These are phyloP conservation scores for Apiospora sp. DNA, from an alignment of 2,329 filamentous ascomycete species.

Conservation along the genomic window DNA sequence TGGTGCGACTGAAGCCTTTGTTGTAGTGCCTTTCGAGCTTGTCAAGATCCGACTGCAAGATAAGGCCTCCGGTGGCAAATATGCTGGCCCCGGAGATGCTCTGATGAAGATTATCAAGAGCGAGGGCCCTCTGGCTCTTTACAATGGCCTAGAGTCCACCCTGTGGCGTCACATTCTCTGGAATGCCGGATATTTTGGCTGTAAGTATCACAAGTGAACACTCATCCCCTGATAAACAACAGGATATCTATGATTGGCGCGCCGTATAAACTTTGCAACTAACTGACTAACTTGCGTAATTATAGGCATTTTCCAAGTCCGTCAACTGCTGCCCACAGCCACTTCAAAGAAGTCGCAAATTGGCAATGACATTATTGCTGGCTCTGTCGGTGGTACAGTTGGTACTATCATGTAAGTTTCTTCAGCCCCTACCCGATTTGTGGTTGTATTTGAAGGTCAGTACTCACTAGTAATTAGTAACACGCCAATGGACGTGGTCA, in stretches of 20 bases:
- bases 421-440: constrained; percentile 34
- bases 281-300: neutral
- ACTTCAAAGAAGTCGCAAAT: constrained; percentile 70
- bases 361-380: constrained; percentile 86
- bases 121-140: constrained; percentile 87
- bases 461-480: constrained; percentile 75
- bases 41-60: constrained; percentile 99
- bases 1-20: constrained; percentile 93
- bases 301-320: constrained; percentile 84
- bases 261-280: neutral
- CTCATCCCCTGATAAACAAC: neutral
- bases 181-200: constrained; percentile 70
- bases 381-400: constrained; percentile 83
- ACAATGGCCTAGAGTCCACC: constrained; percentile 96
- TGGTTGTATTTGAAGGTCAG: neutral
- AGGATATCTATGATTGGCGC: neutral
- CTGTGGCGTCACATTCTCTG: constrained; percentile 89
- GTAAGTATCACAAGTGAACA: constrained; percentile 53
- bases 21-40: constrained; percentile 88
- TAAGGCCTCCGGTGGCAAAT: constrained; percentile 89
- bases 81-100: constrained; percentile 82
- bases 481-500: constrained; percentile 96
- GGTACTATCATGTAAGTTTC: constrained; percentile 40
- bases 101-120: constrained; percentile 81
- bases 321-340: constrained; percentile 81